Evolutionary conservation across 148 eudicot species (phyloP).

Genomic region (Fagopyrum esculentum): DNA sequence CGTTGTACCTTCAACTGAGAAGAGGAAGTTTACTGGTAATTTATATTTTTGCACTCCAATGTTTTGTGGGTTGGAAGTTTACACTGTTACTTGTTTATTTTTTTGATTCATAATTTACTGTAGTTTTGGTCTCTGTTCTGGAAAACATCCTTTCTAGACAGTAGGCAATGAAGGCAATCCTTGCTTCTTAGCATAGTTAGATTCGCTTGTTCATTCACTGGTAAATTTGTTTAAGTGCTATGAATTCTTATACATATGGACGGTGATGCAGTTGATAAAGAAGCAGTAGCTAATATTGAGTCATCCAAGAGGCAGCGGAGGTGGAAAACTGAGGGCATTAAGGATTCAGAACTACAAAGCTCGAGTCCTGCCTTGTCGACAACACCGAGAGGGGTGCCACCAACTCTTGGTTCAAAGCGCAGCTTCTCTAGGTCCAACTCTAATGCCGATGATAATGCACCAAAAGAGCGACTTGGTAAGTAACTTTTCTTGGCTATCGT

Average conservation of each 20-base stretch:
- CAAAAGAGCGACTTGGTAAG: slow-evolving; percentile 83
- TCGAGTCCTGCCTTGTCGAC: slow-evolving; percentile 22
- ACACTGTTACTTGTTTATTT: not conserved
- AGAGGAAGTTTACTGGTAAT: slow-evolving; percentile 84
- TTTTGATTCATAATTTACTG: too few species aligned
- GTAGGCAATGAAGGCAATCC: too few species aligned
- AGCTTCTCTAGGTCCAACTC: slow-evolving; percentile 46
- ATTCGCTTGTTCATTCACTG: not conserved
- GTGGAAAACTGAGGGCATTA: slow-evolving; percentile 56
- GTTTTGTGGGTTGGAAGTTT: not conserved
- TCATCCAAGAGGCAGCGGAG: slow-evolving; percentile 65
- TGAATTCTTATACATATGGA: not conserved
- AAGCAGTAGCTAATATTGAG: slow-evolving; percentile 39
- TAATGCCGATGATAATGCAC: slow-evolving; percentile 33
- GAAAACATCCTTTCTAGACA: too few species aligned
- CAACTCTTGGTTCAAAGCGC: slow-evolving; percentile 28
- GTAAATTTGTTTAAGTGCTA: not conserved
- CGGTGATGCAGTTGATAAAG: slow-evolving; percentile 23
- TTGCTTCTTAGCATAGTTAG: too few species aligned
- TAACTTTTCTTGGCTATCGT: not conserved
- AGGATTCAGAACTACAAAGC: slow-evolving; percentile 35
- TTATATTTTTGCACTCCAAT: not conserved
- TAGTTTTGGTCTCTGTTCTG: too few species aligned
- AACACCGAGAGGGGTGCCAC: slow-evolving; percentile 29
- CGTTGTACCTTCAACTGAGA: slow-evolving; percentile 39